Evolutionary conservation across 2,329 filamentous ascomycete species (phyloP), one percentile per base, ranked within the genome.

Genomic region (Ceratocystiopsis sp.): DNA sequence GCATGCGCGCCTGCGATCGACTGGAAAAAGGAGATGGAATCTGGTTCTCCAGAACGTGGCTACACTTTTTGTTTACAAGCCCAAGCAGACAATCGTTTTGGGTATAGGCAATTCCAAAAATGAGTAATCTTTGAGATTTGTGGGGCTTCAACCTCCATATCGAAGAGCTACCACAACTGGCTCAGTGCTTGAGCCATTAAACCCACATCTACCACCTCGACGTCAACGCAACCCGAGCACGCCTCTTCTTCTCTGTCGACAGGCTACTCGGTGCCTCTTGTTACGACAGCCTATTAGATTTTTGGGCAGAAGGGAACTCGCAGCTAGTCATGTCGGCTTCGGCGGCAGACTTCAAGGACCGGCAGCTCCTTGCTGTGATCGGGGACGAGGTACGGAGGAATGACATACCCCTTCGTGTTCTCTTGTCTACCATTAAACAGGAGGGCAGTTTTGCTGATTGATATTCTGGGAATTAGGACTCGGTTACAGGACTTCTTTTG

Each of bases 351-450:
- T 80, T 69, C 61, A 80, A 86, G 66, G 86, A 96, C 64, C 76
- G 91, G 55, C 82, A 98, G 65, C 94, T 98, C 59, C 76, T 98
- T 46, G 91, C 91, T 50, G 89, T 98, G 40, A 98, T 98, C 58
- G 91, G 91, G 42, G 91, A 98, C 62, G 91, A 98, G 76, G 91
- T 84, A 25, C 58, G 50, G 61, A 44, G 9, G 18, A 40, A 5
- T 34, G 13, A 11, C 13, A 21, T 14, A 13, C 4, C 11, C 7
- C 13, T 14, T 15, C 33, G 11, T 13, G 15, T 14, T 15, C 33
- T 34, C 13, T 15, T 11, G 9, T 34, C 33, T 8, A 34, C 12
- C 11, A 2, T 10, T 11, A 11, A 29, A 10, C 2, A 10, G 10
- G 10, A 29, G 25, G 10, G 25, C 25, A 29, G 10, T 11, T 8